Evolutionary conservation across 225 moss, liverwort and hornwort species (phyloP).

Genomic region (Physcomitrium patens): DNA sequence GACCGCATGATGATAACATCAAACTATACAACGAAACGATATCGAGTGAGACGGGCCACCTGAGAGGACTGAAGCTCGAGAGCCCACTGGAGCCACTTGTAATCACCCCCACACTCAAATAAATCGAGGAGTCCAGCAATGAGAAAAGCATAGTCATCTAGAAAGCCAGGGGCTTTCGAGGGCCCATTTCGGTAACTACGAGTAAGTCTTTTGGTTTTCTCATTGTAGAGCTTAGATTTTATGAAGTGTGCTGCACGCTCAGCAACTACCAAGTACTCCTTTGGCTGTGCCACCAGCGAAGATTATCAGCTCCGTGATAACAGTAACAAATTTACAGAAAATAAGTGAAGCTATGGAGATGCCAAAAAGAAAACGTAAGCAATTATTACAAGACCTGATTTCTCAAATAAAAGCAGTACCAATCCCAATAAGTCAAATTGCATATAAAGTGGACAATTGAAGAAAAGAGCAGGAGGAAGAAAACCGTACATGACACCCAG

Average conservation of each 20-base stretch:
- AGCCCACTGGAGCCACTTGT: conserved; percentile 86
- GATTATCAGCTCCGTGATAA: conserved; percentile 25
- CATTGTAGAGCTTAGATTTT: conserved; percentile 75
- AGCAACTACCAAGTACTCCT: conserved; percentile 71
- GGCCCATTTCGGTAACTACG: conserved; percentile 78
- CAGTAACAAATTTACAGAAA: neutral
- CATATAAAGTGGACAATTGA: neutral
- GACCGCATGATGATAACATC: neutral
- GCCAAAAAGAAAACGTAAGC: conserved; percentile 13
- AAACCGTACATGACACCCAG: conserved; percentile 71
- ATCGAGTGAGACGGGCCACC: conserved; percentile 39
- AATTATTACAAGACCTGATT: neutral
- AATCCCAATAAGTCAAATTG: neutral
- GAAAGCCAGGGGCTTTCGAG: conserved; percentile 85
- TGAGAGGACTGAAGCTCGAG: conserved; percentile 87
- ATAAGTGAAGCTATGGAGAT: neutral
- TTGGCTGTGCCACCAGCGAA: conserved; percentile 56
- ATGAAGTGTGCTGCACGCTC: conserved; percentile 75
- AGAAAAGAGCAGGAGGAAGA: conserved; percentile 16
- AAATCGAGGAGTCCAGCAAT: conserved; percentile 90
- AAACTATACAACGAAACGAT: neutral
- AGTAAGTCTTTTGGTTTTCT: conserved; percentile 61
- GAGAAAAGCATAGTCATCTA: conserved; percentile 93
- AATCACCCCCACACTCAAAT: conserved; percentile 82
- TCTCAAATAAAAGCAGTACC: neutral